phyloP scores from a whole-genome alignment of 352 stramenopile species.

The Pythium brassicae region DNA sequence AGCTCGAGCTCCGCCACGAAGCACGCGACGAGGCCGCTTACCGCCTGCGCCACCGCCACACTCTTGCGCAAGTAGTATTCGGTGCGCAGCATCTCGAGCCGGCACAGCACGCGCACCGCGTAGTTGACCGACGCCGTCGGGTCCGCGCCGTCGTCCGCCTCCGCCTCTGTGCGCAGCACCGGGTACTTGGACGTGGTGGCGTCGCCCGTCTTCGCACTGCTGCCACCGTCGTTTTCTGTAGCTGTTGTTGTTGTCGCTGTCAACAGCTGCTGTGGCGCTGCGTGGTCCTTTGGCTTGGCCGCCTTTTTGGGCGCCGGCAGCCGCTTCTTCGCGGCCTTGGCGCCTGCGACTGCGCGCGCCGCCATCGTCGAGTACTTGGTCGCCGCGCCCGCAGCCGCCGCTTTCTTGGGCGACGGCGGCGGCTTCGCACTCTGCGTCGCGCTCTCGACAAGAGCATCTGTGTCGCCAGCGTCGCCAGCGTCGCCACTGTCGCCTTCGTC shows the following conservation, averaged over 20 bases:
- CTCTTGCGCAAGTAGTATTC: conserved; percentile 85
- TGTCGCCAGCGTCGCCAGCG: conserved; percentile 8
- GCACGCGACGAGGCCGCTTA: conserved; percentile 76
- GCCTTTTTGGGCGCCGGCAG: conserved; percentile 41
- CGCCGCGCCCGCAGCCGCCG: conserved; percentile 7
- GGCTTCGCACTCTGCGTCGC: not conserved
- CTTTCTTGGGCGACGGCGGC: conserved; percentile 6
- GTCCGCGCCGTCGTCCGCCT: conserved; percentile 50
- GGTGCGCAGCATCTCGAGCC: conserved; percentile 65
- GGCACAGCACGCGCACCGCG: conserved; percentile 55
- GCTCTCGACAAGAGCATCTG: not conserved
- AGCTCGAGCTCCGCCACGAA: conserved; percentile 79
- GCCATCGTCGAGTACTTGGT: conserved; percentile 63
- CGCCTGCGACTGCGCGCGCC: conserved; percentile 49
- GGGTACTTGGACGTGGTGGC: conserved; percentile 78
- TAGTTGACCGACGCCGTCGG: conserved; percentile 50
- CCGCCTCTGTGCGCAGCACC: conserved; percentile 51
- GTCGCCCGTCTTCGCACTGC: conserved; percentile 14
- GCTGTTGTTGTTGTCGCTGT: conserved; percentile 11
- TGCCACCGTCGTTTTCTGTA: conserved; percentile 28
- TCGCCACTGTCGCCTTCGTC: conserved; percentile 15
- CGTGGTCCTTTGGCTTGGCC: conserved; percentile 31
- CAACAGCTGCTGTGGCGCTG: too few species aligned
- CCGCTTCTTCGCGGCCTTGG: conserved; percentile 40
- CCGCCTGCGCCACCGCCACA: conserved; percentile 77